Conservation (phyloP, 768 basidiomycete species). For the Mycena maculata region DNA sequence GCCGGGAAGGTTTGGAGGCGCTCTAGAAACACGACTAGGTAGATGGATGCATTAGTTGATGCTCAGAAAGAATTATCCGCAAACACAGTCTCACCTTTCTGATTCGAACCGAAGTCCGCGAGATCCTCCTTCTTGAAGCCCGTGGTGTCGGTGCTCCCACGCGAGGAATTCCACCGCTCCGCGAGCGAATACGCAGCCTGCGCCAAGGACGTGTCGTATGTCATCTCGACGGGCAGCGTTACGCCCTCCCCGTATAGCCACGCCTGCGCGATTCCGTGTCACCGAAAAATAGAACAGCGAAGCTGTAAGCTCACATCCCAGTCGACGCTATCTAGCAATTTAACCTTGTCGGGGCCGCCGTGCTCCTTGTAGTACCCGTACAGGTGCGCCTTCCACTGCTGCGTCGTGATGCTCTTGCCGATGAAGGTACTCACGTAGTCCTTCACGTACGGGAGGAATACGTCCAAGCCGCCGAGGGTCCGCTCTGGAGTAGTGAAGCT, state of each 20-base stretch:
- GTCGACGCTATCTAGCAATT: slow-evolving; percentile 74
- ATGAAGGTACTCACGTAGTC: slow-evolving; percentile 87
- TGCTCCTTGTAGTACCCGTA: slow-evolving; percentile 75
- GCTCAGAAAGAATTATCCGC: too few relatives aligned
- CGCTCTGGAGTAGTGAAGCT: slow-evolving; percentile 57
- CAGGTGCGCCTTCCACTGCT: slow-evolving; percentile 85
- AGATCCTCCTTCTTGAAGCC: slow-evolving; percentile 72
- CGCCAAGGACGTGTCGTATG: slow-evolving; percentile 79
- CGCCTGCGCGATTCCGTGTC: slow-evolving; percentile 57
- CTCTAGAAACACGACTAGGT: slow-evolving; percentile 86
- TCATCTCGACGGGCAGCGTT: slow-evolving; percentile 71
- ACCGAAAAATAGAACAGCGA: background rate
- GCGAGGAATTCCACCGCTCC: slow-evolving; percentile 76
- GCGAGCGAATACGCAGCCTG: slow-evolving; percentile 78
- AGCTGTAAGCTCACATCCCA: slow-evolving; percentile 69
- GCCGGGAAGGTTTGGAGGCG: slow-evolving; percentile 70
- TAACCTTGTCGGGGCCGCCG: slow-evolving; percentile 69
- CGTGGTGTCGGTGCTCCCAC: slow-evolving; percentile 53
- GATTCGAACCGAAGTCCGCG: slow-evolving; percentile 76
- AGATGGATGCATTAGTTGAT: too few relatives aligned
- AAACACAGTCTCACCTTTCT: slow-evolving; percentile 81
- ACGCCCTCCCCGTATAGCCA: slow-evolving; percentile 89
- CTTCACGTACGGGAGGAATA: slow-evolving; percentile 85
- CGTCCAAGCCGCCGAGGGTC: slow-evolving; percentile 82
- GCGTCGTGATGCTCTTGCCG: slow-evolving; percentile 85